Base-by-base conservation (phyloP, 805 yeast species). In the Metschnikowia aberdeeniae region DNA sequence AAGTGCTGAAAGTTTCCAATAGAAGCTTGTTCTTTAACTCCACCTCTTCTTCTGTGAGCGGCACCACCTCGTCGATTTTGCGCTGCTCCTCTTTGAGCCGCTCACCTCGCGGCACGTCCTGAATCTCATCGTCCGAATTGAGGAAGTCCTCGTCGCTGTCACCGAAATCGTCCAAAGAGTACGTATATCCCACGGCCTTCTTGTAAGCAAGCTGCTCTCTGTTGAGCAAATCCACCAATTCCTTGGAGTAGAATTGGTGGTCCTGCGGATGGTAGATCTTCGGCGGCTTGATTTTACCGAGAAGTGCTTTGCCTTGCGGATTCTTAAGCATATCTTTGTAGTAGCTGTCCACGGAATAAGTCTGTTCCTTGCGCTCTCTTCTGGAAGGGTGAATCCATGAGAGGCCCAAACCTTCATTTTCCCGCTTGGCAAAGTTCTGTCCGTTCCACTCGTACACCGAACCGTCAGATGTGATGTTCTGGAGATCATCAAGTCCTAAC, bases 381-480 rank as follows among this genome's bases (percentile, higher is more conserved):
- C 80, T 81, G 0, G 86, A 69, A 0, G 92, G 93, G 55, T 85
- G 84, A 28, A 85, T 79, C 88, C 90, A 85, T 3, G 76, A 65
- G 38, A 76, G 68, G 6, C 66, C 70, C 28, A 59, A 46, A 5
- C 58, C 60, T 29, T 70, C 69, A 30, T 50, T 55, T 14, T 66
- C 70, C 46, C 65, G 70, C 55, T 81, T 79, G 49, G 92, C 89
- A 62, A 84, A 85, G 56, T 86, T 84, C 55, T 84, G 77, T 13
- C 99, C 99, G 59, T 93, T 89, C 99, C 99, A 92, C 64, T 90
- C 97, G 64, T 92, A 92, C 0, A 97, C 93, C 1, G 89, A 83
- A 20, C 84, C 84, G 53, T 89, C 95, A 6, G 89, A 84, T 9
- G 93, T 84, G 58, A 90, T 90, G 60, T 87, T 88, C 61, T 92